Percentiles rank a stretch among this genome's conserved stretches.
Conservation (phyloP, 2,329 filamentous ascomycete genomes). For the Aspergillus thermomutatus region DNA sequence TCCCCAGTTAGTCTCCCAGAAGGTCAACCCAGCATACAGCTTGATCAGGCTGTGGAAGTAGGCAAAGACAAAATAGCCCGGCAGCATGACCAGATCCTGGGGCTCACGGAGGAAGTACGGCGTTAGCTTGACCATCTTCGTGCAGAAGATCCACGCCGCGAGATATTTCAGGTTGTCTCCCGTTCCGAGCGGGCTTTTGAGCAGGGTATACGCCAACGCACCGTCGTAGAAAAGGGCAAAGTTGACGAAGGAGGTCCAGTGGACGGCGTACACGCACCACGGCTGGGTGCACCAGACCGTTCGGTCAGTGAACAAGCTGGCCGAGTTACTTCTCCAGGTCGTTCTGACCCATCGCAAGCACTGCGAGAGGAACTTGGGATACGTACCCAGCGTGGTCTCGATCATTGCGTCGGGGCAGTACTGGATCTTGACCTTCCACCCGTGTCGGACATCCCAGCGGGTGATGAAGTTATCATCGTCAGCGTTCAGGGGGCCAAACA, state of each 20-base stretch:
- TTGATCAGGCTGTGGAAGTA: conserved; percentile 60
- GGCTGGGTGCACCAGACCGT: conserved; percentile 44
- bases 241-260: conserved; percentile 53
- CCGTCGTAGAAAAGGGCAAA: conserved; percentile 55
- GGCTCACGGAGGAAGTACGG: conserved; percentile 53
- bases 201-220: conserved; percentile 36
- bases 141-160: conserved; percentile 49
- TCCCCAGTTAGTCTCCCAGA: conserved; percentile 46
- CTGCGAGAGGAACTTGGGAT: conserved; percentile 51
- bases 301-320: conserved; percentile 42
- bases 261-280: conserved; percentile 57
- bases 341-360: conserved; percentile 57
- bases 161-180: conserved; percentile 16
- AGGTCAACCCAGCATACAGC: conserved; percentile 53
- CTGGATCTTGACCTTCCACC: conserved; percentile 57
- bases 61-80: conserved; percentile 51
- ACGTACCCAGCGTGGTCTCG: conserved; percentile 52
- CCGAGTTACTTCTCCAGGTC: conserved; percentile 56
- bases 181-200: conserved; percentile 13
- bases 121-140: conserved; percentile 57
- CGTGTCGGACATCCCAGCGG: conserved; percentile 48
- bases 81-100: conserved; percentile 50
- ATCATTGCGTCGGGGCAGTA: conserved; percentile 48
- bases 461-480: conserved; percentile 65
- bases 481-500: conserved; percentile 46